Evolutionary conservation across 2,329 filamentous ascomycete species (phyloP).

Genomic region (Chaetomium globosum): DNA sequence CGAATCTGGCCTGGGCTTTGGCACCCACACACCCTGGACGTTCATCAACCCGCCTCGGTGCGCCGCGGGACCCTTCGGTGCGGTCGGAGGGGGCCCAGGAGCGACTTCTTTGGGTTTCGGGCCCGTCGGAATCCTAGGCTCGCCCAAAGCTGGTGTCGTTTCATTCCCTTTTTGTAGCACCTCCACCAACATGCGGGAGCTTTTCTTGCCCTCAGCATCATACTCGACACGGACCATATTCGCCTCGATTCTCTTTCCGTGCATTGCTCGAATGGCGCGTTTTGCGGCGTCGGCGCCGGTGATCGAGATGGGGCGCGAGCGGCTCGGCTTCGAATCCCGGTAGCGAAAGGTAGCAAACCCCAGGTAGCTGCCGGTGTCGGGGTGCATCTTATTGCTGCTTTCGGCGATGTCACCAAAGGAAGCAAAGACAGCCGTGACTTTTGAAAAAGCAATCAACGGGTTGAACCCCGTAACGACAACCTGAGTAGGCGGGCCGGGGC

Average conservation of each 20-base stretch:
- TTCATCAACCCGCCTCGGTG: conserved; percentile 48
- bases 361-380: conserved; percentile 88
- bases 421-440: conserved; percentile 74
- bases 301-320: conserved; percentile 56
- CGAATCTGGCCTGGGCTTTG: conserved; percentile 54
- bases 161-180: conserved; percentile 70
- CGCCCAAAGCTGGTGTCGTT: conserved; percentile 51
- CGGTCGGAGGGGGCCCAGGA: conserved; percentile 74
- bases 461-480: conserved; percentile 97
- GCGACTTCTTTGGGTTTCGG: conserved; percentile 50
- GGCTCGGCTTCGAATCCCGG: conserved; percentile 66
- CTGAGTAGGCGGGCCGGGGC: conserved; percentile 84
- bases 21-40: conserved; percentile 42
- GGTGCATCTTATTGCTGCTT: conserved; percentile 92
- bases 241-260: conserved; percentile 77
- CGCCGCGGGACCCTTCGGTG: conserved; percentile 80
- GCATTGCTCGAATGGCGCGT: conserved; percentile 74
- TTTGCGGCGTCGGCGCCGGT: conserved; percentile 80
- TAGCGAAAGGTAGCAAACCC: conserved; percentile 93
- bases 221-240: conserved; percentile 79
- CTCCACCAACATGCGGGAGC: conserved; percentile 74
- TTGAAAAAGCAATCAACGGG: conserved; percentile 77
- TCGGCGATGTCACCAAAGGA: conserved; percentile 85
- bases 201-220: conserved; percentile 85
- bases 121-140: conserved; percentile 40